Conservation (phyloP, 306 rosid species). For the Vigna reflexopilosa region DNA sequence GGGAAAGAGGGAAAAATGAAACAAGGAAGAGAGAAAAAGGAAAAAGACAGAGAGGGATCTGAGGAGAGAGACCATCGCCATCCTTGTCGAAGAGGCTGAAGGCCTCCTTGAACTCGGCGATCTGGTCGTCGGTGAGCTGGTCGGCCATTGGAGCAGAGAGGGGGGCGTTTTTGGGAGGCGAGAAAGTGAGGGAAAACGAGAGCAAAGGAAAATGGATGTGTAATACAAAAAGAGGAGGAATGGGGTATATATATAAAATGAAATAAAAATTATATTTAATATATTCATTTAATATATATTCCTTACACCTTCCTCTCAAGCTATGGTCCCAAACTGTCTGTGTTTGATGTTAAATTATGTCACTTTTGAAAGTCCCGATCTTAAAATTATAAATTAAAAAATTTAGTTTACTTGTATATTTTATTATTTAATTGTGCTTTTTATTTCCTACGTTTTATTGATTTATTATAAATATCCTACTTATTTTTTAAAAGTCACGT, state of each 20-base stretch:
- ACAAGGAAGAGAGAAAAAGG: background rate
- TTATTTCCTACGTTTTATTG: no score
- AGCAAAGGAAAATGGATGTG: constrained; percentile 21
- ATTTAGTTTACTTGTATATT: no score
- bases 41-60: constrained; percentile 45
- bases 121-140: constrained; percentile 85
- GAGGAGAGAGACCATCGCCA: constrained; percentile 75
- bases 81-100: constrained; percentile 88
- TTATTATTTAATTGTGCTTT: no score
- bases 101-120: constrained; percentile 86
- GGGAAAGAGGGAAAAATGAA: background rate
- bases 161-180: constrained; percentile 24
- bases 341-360: no score
- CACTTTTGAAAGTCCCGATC: no score
- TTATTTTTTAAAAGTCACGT: no score
- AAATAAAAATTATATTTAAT: no score
- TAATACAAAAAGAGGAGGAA: background rate
- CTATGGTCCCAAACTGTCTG: background rate
- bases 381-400: no score
- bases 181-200: constrained; percentile 20
- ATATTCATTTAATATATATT: no score
- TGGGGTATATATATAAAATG: background rate
- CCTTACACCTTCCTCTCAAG: background rate
- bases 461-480: no score
- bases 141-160: constrained; percentile 66